Evolutionary conservation across 1,139 yeast species (phyloP).

Genomic region (Debaryomyces nepalensis): DNA sequence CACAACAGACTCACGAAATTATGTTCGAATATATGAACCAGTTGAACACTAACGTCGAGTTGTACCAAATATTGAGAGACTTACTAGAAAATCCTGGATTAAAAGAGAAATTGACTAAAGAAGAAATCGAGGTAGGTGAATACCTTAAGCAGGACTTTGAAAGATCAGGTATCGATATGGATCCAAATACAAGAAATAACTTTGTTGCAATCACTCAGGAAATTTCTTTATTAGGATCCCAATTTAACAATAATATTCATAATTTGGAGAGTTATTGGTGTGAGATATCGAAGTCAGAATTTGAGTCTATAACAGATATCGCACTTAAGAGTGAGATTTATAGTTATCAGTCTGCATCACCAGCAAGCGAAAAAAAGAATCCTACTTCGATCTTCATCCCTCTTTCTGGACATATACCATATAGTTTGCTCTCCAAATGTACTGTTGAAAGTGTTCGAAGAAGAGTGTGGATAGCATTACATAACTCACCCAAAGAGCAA

Average conservation of each 20-base stretch:
- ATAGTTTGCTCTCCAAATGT: slow-evolving; percentile 64
- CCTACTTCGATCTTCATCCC: slow-evolving; percentile 50
- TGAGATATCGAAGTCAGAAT: slow-evolving; percentile 37
- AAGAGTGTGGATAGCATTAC: slow-evolving; percentile 75
- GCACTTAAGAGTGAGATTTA: slow-evolving; percentile 32
- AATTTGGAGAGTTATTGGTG: slow-evolving; percentile 47
- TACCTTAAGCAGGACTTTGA: slow-evolving; percentile 84
- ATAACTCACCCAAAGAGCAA: slow-evolving; percentile 62
- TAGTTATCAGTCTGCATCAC: slow-evolving; percentile 29
- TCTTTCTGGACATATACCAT: slow-evolving; percentile 69
- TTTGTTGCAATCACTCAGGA: slow-evolving; percentile 83
- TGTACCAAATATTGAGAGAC: slow-evolving; percentile 61
- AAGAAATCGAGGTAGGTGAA: slow-evolving; percentile 83
- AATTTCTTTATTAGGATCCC: slow-evolving; percentile 82
- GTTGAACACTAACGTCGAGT: slow-evolving; percentile 79
- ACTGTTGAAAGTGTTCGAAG: slow-evolving; percentile 61
- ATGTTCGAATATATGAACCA: slow-evolving; percentile 95
- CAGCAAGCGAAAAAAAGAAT: slow-evolving; percentile 17
- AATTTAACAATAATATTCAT: slow-evolving; percentile 64
- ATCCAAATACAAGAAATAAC: slow-evolving; percentile 62
- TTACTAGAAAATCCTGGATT: slow-evolving; percentile 55
- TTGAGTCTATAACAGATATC: slow-evolving; percentile 30
- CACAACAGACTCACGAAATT: slow-evolving; percentile 85
- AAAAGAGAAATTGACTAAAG: slow-evolving; percentile 51
- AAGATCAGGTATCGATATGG: slow-evolving; percentile 88